Evolutionary conservation across 768 basidiomycete species (phyloP).

Genomic region (Mycena sanguinolenta): DNA sequence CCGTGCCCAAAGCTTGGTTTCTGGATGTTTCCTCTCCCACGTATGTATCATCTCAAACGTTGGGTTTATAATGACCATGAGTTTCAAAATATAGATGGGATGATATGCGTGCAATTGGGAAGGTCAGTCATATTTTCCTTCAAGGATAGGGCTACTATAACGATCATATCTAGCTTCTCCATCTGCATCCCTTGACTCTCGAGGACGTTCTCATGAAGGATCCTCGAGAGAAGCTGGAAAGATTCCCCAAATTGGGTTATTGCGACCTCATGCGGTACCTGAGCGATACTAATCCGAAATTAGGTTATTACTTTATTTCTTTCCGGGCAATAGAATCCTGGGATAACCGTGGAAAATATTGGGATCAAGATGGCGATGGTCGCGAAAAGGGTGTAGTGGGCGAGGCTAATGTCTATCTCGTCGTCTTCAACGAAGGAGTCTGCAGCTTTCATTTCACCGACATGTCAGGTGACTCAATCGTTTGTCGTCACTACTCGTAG

Average conservation of each 20-base stretch:
- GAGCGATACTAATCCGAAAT: too few species aligned
- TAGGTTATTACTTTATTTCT: slow-evolving; percentile 94
- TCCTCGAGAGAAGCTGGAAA: slow-evolving; percentile 91
- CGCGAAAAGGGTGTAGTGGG: slow-evolving; percentile 62
- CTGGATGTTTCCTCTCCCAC: slow-evolving; percentile 90
- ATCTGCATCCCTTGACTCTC: slow-evolving; percentile 91
- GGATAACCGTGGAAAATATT: slow-evolving; percentile 45
- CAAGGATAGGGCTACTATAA: not conserved
- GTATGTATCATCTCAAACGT: not conserved
- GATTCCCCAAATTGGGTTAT: slow-evolving; percentile 90
- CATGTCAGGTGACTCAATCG: slow-evolving; percentile 67
- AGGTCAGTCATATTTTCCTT: slow-evolving; percentile 63
- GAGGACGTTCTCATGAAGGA: slow-evolving; percentile 96
- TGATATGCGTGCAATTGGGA: slow-evolving; percentile 88
- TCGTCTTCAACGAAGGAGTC: slow-evolving; percentile 91
- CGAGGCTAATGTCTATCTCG: slow-evolving; percentile 89
- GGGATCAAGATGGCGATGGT: slow-evolving; percentile 37
- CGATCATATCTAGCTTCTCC: slow-evolving; percentile 68
- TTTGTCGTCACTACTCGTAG: not conserved
- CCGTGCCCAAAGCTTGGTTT: slow-evolving; percentile 82
- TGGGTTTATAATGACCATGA: not conserved
- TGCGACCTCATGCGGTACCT: too few species aligned
- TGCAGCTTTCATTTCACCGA: slow-evolving; percentile 92
- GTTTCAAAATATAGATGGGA: slow-evolving; percentile 62
- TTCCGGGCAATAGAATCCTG: slow-evolving; percentile 84